Percentiles rank a stretch among this genome's conserved stretches.
These are phyloP conservation scores for Lactarius evosmus DNA, from an alignment of 768 basidiomycete species.

Conservation along the genomic window DNA sequence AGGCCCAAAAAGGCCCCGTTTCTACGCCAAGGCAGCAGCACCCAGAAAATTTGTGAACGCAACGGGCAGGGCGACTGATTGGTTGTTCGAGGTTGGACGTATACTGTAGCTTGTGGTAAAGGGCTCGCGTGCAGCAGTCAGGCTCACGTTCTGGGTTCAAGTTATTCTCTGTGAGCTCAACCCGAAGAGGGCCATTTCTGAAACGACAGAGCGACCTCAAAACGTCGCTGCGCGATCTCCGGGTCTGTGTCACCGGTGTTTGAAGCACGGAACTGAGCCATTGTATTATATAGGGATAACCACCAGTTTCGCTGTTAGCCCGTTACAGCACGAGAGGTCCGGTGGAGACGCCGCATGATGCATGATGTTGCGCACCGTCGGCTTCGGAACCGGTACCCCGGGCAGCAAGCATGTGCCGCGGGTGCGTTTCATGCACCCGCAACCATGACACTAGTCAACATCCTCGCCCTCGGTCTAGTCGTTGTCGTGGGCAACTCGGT, in stretches of 20 bases:
- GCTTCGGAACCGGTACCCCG: too few relatives aligned
- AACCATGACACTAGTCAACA: slow-evolving; percentile 8
- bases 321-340: background rate
- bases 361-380: background rate
- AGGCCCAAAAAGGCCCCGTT: too few relatives aligned
- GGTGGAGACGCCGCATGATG: background rate
- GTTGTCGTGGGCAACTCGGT: background rate
- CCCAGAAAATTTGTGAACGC: background rate
- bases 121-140: background rate
- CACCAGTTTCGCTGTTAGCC: background rate
- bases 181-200: background rate
- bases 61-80: background rate
- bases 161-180: background rate
- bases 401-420: background rate
- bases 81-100: background rate
- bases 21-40: too few relatives aligned
- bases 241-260: background rate
- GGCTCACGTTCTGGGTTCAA: background rate
- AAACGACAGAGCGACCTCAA: background rate
- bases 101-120: background rate
- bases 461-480: background rate
- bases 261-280: background rate
- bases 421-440: background rate
- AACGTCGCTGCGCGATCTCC: background rate
- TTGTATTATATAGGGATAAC: background rate